These are phyloP conservation scores for Immersiporthe knoxdaviesiana DNA, from an alignment of 2,329 filamentous ascomycete genomes.

Conservation along the genomic window DNA sequence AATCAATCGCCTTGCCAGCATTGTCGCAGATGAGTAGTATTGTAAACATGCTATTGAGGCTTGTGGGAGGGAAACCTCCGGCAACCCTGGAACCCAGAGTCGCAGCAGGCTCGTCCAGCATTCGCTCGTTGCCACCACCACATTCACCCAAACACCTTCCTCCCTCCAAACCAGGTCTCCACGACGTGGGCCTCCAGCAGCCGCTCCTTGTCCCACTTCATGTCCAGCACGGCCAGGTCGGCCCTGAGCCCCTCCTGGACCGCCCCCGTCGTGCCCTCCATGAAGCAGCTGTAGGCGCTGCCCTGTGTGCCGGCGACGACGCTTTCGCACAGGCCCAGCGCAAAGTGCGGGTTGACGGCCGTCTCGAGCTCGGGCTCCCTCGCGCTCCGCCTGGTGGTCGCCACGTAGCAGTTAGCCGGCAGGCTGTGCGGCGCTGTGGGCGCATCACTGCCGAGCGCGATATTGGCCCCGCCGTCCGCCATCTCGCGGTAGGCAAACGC, in stretches of 20 bases:
- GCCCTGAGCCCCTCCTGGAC: constrained; percentile 57
- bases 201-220: constrained; percentile 51
- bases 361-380: constrained; percentile 48
- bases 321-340: constrained; percentile 56
- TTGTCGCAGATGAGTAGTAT: neutral
- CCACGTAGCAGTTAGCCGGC: constrained; percentile 61
- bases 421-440: constrained; percentile 61
- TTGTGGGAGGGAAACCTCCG: neutral
- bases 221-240: constrained; percentile 60
- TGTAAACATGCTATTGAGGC: neutral
- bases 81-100: neutral
- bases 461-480: constrained; percentile 53
- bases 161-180: constrained; percentile 59
- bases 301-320: constrained; percentile 58
- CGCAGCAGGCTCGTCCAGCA: neutral
- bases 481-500: constrained; percentile 67
- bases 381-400: constrained; percentile 59
- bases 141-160: constrained; percentile 40
- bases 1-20: too few relatives aligned
- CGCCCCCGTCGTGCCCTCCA: constrained; percentile 56
- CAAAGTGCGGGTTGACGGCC: constrained; percentile 56
- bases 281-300: constrained; percentile 61
- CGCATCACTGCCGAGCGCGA: constrained; percentile 63
- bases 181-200: constrained; percentile 50
- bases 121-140: neutral